Percentiles rank a stretch among this genome's conserved stretches.
These are phyloP conservation scores for Tricholoma matsutake DNA, from an alignment of 768 basidiomycete species.

Conservation along the genomic window DNA sequence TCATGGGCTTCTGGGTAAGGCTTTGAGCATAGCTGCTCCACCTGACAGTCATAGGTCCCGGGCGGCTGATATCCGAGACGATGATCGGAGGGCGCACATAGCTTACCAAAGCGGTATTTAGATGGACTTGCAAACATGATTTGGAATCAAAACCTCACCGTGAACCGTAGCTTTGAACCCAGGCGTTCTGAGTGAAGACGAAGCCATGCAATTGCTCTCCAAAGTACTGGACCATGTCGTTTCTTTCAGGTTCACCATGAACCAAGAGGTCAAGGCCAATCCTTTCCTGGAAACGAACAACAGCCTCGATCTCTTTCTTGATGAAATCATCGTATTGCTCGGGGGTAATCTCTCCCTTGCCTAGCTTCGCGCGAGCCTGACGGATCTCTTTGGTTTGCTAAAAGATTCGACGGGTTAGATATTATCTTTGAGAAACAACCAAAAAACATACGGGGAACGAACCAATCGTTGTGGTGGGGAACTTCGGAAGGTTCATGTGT, in stretches of 20 bases:
- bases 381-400: constrained; percentile 99
- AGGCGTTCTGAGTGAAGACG: constrained; percentile 97
- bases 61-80: constrained; percentile 95
- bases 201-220: constrained; percentile 94
- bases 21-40: constrained; percentile 98
- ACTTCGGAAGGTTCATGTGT: constrained; percentile 88
- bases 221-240: constrained; percentile 99
- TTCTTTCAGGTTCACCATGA: constrained; percentile 98
- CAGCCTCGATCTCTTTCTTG: constrained; percentile 92
- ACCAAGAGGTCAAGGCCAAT: constrained; percentile 95
- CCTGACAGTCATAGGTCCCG: constrained; percentile 89
- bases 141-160: constrained; percentile 49
- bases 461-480: constrained; percentile 98
- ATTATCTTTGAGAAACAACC: neutral
- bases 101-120: constrained; percentile 31
- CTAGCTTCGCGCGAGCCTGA: constrained; percentile 90
- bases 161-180: constrained; percentile 99
- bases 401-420: constrained; percentile 12
- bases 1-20: constrained; percentile 91
- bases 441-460: constrained; percentile 82
- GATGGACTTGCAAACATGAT: constrained; percentile 5
- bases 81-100: constrained; percentile 99
- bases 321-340: constrained; percentile 96
- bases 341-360: constrained; percentile 84
- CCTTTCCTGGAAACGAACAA: constrained; percentile 96